Base-by-base conservation (phyloP, 768 basidiomycete species). In the Lactarius hengduanensis region DNA sequence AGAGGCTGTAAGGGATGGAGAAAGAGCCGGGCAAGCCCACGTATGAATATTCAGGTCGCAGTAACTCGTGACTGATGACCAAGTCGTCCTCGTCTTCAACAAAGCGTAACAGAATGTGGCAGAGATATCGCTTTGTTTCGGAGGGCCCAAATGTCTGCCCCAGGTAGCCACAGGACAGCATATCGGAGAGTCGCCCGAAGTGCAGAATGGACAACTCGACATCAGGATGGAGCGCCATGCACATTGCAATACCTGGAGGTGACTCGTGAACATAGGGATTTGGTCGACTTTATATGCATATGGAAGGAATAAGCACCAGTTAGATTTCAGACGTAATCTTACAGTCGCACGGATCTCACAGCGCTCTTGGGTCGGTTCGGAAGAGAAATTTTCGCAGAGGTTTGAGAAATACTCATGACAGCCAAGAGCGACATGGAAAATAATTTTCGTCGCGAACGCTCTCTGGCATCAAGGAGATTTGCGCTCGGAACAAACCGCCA, bases 21-120 rank as follows among this genome's bases (percentile, higher is more conserved):
- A 63, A 67, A 34, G 66, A 63, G 18, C 56, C 32, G 8, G 66
- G 66, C 54, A 67, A 45, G 32, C 66, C 66, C 15, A 43, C 40
- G 30, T 67, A 67, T 32, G 66, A 67, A 13, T 56, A 32, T 3
- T 67, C 62, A 3, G 66, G 66, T 10, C 62, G 53, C 16, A 67
- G 58, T 0, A 67, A 22, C 16, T 63, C 58, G 9, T 63, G 62
- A 32, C 7, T 59, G 53, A 63, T 28, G n/a, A 67, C 58, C 53
- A 67, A 26, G 36, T 67, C 66, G 4, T 67, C 66, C 16, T 55
- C 32, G 8, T 67, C 66, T 9, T 67, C 66, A 1, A 60, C 43
- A 26, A 45, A 67, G 26, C 58, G 26, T 20, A 67, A 50, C 20
- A 67, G 6, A 0, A 56, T 63, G 41, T 67, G 54, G 53, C 62